Conservation (phyloP, 345 rosid species). For the Conringia planisiliqua region DNA sequence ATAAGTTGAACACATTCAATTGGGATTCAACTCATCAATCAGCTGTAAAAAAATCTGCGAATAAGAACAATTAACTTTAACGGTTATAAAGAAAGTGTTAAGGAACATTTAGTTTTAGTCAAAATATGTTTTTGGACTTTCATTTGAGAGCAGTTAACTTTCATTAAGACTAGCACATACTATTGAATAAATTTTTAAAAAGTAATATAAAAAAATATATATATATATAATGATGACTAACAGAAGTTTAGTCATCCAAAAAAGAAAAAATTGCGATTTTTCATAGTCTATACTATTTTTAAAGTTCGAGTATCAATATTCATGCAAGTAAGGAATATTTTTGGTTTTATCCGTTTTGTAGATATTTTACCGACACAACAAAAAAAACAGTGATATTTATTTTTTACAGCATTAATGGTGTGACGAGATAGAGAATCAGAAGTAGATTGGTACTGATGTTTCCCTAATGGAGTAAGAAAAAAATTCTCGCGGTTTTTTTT, state of each 20-base stretch:
- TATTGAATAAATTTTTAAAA: not conserved
- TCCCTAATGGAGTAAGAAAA: slow-evolving; percentile 37
- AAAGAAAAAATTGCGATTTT: not conserved
- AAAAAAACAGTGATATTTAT: not conserved
- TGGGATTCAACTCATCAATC: not conserved
- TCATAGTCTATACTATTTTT: too few species aligned
- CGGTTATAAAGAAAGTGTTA: not conserved
- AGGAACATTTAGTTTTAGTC: not conserved
- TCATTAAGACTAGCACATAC: not conserved
- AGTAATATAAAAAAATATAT: not conserved
- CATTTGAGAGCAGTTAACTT: not conserved
- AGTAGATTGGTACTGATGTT: slow-evolving; percentile 37
- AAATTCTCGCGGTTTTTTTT: slow-evolving; percentile 9
- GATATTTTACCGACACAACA: slow-evolving; percentile 20
- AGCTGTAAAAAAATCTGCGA: not conserved
- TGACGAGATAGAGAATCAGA: slow-evolving; percentile 30
- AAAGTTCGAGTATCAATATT: not conserved
- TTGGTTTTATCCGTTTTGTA: slow-evolving; percentile 11
- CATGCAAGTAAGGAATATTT: not conserved
- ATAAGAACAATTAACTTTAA: not conserved
- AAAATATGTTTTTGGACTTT: not conserved
- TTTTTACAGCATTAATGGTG: slow-evolving; percentile 17
- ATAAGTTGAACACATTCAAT: not conserved
- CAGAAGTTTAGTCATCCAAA: too few species aligned
- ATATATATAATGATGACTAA: not conserved